A percentile compares a stretch with the other conserved stretches of the same genome.
Evolutionary conservation across 2,329 filamentous ascomycete species (phyloP).

Genomic region (Curvularia hawaiiensis): DNA sequence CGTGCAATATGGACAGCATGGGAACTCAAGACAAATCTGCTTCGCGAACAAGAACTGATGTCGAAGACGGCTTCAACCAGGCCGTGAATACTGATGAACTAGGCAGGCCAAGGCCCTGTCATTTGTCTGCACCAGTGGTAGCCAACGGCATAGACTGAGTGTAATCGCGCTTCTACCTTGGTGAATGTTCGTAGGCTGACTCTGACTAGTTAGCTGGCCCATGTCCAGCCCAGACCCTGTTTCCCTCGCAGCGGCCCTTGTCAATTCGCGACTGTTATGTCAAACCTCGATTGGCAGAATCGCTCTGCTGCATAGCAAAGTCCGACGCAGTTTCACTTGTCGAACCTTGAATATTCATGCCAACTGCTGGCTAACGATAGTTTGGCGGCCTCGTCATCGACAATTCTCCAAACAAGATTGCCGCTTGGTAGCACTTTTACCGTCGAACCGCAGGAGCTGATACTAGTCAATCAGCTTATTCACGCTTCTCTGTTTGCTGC

Average conservation of each 20-base stretch:
- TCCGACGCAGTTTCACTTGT: too few species aligned
- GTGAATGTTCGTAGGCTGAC: background rate
- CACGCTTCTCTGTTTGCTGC: too few species aligned
- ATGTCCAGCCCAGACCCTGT: background rate
- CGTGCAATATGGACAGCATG: background rate
- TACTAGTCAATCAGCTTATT: too few species aligned
- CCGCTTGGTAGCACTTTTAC: too few species aligned
- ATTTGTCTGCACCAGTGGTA: background rate
- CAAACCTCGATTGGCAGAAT: too few species aligned
- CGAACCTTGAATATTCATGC: too few species aligned
- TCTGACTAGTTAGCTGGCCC: background rate
- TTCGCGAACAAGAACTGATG: background rate
- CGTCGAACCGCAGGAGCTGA: too few species aligned
- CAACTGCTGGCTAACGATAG: too few species aligned
- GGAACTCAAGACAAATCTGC: background rate
- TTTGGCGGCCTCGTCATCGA: too few species aligned
- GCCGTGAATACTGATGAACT: background rate
- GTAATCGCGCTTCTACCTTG: background rate
- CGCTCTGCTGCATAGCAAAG: too few species aligned
- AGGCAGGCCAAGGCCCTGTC: background rate
- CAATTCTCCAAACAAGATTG: too few species aligned
- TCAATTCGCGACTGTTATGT: too few species aligned
- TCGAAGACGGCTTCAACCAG: background rate
- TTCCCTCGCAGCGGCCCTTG: background rate
- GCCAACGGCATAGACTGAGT: background rate